phyloP scores from a whole-genome alignment of 768 basidiomycete species.

The Mrakia frigida region DNA sequence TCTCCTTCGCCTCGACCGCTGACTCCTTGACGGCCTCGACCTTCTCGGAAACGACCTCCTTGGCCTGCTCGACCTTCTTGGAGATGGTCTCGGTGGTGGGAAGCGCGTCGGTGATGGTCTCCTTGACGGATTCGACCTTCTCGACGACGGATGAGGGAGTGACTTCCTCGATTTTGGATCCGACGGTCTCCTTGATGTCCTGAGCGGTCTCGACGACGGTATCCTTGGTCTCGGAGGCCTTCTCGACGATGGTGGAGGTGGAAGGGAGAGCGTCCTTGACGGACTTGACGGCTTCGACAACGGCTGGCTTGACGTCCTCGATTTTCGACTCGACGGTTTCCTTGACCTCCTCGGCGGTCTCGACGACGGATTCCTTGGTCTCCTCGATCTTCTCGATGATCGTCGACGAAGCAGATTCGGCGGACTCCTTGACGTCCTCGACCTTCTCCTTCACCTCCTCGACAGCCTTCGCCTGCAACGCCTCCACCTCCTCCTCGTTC shows the following conservation, averaged over 20 bases:
- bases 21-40: background rate
- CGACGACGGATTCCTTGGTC: background rate
- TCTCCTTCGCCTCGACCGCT: too few species aligned
- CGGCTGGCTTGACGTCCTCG: background rate
- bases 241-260: background rate
- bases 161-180: background rate
- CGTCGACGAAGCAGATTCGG: background rate
- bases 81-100: background rate
- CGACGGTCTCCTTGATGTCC: background rate
- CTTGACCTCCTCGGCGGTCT: background rate
- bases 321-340: background rate
- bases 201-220: background rate
- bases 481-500: background rate
- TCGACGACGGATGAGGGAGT: background rate
- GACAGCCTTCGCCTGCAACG: too few species aligned
- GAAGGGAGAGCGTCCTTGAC: background rate
- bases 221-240: background rate
- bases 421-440: background rate
- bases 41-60: background rate
- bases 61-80: too few species aligned
- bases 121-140: conserved; percentile 2
- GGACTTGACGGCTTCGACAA: background rate
- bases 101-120: background rate
- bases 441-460: background rate
- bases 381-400: background rate